Evolutionary conservation across 345 rosid species (phyloP).

Genomic region (Nephelium lappaceum): DNA sequence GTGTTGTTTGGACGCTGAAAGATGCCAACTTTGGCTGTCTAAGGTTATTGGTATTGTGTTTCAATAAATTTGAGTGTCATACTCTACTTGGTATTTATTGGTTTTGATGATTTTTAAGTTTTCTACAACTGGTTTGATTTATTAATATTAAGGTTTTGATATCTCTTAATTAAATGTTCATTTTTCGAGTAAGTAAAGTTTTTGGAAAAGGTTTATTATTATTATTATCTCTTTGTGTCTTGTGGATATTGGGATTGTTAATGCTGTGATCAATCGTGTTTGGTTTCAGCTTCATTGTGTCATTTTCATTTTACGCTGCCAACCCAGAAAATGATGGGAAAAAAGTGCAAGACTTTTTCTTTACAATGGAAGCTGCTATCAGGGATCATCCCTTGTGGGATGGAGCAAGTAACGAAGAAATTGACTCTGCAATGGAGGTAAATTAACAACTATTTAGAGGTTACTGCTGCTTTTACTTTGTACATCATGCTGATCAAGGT

Average conservation of each 20-base stretch:
- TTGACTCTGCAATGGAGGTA: conserved; percentile 57
- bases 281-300: conserved; percentile 57
- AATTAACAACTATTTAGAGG: not conserved
- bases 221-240: not conserved
- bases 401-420: conserved; percentile 43
- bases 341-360: conserved; percentile 53
- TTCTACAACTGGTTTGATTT: not conserved
- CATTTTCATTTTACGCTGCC: conserved; percentile 47
- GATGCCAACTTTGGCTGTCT: too few relatives aligned
- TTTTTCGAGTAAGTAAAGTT: not conserved
- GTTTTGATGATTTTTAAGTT: not conserved
- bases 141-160: not conserved
- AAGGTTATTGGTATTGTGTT: too few relatives aligned
- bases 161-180: not conserved
- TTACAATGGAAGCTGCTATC: conserved; percentile 52
- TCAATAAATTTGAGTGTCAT: not conserved
- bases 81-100: not conserved
- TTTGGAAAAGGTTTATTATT: not conserved
- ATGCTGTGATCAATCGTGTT: conserved; percentile 15
- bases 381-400: conserved; percentile 57
- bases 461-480: not conserved
- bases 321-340: conserved; percentile 59
- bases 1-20: too few relatives aligned
- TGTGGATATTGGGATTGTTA: not conserved
- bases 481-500: not conserved